Conservation (phyloP, 495 filamentous ascomycete species). For the Podospora fimiseda region DNA sequence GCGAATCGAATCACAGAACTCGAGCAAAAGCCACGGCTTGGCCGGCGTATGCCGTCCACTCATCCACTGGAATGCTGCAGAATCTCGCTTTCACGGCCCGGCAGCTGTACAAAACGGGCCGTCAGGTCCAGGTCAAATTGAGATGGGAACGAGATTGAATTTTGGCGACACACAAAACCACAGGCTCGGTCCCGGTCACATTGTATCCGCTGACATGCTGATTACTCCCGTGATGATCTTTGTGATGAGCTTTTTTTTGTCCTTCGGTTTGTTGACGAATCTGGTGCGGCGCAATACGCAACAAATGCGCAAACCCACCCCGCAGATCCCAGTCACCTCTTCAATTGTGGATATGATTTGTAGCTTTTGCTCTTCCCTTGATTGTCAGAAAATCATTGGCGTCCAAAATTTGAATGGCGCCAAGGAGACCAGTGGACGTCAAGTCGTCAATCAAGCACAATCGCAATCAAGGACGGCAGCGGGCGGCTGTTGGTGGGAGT, state of each 20-base stretch:
- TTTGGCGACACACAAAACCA: too few relatives aligned
- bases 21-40: too few relatives aligned
- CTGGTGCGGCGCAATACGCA: too few relatives aligned
- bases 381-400: slow-evolving; percentile 6
- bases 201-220: neutral
- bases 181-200: neutral
- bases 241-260: too few relatives aligned
- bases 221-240: too few relatives aligned
- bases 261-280: too few relatives aligned
- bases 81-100: neutral
- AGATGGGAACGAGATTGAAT: neutral
- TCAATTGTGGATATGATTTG: neutral
- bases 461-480: neutral
- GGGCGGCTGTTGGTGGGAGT: neutral
- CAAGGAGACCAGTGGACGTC: slow-evolving; percentile 2
- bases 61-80: neutral
- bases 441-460: slow-evolving; percentile 2
- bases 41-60: neutral
- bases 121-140: neutral
- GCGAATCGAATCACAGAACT: too few relatives aligned
- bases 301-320: too few relatives aligned
- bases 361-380: neutral
- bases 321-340: neutral
- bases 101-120: too few relatives aligned
- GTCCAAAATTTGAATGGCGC: neutral